Percentiles rank a stretch among this genome's conserved stretches.
These are phyloP conservation scores for Fusarium lyarnte DNA, from an alignment of 2,329 filamentous ascomycete genomes.

Conservation along the genomic window DNA sequence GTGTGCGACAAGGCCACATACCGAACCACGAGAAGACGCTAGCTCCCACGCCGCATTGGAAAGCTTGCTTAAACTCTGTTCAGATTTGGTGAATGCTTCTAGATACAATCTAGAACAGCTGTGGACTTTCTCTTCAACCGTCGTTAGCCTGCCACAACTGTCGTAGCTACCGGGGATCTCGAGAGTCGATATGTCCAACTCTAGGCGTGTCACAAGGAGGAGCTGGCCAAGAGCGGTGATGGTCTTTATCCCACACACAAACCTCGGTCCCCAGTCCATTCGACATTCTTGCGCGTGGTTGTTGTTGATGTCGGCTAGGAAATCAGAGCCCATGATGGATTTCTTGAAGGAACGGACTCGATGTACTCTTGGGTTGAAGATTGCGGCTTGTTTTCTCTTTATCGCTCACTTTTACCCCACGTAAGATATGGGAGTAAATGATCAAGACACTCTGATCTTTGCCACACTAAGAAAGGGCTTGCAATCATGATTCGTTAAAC, in stretches of 20 bases:
- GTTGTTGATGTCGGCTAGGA: not conserved
- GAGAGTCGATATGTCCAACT: not conserved
- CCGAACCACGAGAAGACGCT: not conserved
- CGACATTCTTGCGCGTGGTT: not conserved
- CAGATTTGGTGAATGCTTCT: not conserved
- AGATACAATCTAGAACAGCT: not conserved
- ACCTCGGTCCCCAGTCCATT: not conserved
- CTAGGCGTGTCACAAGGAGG: not conserved
- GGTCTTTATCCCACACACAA: not conserved
- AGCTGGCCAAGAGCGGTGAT: not conserved
- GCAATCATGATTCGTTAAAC: too few relatives aligned
- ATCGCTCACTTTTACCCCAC: not conserved
- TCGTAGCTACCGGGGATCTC: not conserved
- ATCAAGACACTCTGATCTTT: too few relatives aligned
- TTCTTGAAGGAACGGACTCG: accelerated
- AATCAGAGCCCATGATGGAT: not conserved
- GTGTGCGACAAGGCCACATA: not conserved
- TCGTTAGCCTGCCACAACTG: not conserved
- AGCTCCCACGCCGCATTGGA: not conserved
- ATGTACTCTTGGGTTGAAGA: accelerated
- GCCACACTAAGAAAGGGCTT: too few relatives aligned
- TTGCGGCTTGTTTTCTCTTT: accelerated
- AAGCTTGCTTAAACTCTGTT: not conserved
- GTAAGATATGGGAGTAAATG: not conserved
- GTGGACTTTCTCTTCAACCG: not conserved